Conservation (phyloP, 1,284 basidiomycete genomes). For the Trichosporon ovoides region DNA sequence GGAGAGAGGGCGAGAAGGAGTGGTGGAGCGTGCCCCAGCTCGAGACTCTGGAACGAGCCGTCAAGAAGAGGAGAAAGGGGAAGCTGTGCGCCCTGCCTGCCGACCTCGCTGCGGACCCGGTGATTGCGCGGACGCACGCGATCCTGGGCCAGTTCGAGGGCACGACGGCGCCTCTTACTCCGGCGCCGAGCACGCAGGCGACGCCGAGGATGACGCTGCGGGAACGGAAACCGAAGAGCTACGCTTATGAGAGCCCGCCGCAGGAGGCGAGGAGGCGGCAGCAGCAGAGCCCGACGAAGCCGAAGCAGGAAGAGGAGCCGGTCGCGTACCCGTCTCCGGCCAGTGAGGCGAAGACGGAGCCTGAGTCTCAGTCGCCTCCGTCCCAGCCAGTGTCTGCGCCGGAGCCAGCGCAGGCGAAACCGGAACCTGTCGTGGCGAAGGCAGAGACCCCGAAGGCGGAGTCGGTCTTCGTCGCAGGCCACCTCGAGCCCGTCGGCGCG, state of each 20-base stretch:
- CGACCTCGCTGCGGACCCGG: slow-evolving; percentile 54
- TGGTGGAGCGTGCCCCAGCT: slow-evolving; percentile 72
- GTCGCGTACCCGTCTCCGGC: neutral
- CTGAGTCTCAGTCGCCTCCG: too few relatives aligned
- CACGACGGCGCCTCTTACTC: slow-evolving; percentile 8
- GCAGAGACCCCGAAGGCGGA: too few relatives aligned
- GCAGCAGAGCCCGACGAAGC: neutral
- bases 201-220: slow-evolving; percentile 23
- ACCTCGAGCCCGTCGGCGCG: too few relatives aligned
- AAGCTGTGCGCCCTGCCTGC: slow-evolving; percentile 53
- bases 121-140: slow-evolving; percentile 56
- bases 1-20: slow-evolving; percentile 48
- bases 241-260: neutral
- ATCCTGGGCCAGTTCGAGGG: slow-evolving; percentile 52
- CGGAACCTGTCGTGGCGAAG: too few relatives aligned
- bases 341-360: neutral
- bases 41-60: slow-evolving; percentile 62
- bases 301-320: neutral
- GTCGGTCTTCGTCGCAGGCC: neutral
- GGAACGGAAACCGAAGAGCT: slow-evolving; percentile 6
- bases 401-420: too few relatives aligned
- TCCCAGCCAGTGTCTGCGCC: neutral
- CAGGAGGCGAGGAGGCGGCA: neutral
- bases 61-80: slow-evolving; percentile 52
- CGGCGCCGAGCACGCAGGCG: slow-evolving; percentile 11